Evolutionary conservation across 768 basidiomycete species (phyloP), one percentile per base, ranked within the genome.

Genomic region (Wakefieldia striispora): DNA sequence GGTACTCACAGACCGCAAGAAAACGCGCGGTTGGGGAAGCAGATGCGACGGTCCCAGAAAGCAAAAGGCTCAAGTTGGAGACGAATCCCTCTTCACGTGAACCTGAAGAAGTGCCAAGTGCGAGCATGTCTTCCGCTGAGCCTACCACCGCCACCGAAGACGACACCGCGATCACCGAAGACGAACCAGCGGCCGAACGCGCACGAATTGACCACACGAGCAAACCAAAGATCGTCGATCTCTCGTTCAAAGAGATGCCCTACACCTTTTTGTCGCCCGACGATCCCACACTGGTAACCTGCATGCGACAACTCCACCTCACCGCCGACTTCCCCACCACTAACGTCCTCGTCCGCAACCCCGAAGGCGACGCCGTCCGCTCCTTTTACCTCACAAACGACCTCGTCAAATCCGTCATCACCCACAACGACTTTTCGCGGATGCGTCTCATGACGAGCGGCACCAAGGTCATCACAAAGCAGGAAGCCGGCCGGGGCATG

Each of bases 371-470:
- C 29, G 75, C 82, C 11, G 80, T 81, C 24, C 85, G 93, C 35
- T 87, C 88, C 8, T 75, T 98, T 40, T 98, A 97, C 75, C 74
- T 98, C 51, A 83, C 86, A 48, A 97, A 95, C 62, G 80, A 84
- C 58, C 72, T 89, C 58, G 87, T 95, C 63, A 91, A 89, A 68
- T 69, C 75, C n/a, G 75, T 98, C 52, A 78, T 97, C 49, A 61
- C 74, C 45, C 72, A 84, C 63, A 99, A 98, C 64, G 84, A 91
- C 63, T 95, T 86, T 65, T 79, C 80, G 24, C 83, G 86, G 23
- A 77, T 97, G 47, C 84, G 97, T 2, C 81, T 99, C 45, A 85
- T 94, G 59, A 84, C 89, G 13, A 88, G 90, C n/a, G 97, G 97
- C 17, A 93, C 94, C 35, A 95, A 97, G 67, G 84, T 93, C 12